Percentiles rank a stretch among this genome's conserved stretches.
These are phyloP conservation scores for Ambispora gerdemannii DNA, from an alignment of 192 early-diverging fungal genomes.

Conservation along the genomic window DNA sequence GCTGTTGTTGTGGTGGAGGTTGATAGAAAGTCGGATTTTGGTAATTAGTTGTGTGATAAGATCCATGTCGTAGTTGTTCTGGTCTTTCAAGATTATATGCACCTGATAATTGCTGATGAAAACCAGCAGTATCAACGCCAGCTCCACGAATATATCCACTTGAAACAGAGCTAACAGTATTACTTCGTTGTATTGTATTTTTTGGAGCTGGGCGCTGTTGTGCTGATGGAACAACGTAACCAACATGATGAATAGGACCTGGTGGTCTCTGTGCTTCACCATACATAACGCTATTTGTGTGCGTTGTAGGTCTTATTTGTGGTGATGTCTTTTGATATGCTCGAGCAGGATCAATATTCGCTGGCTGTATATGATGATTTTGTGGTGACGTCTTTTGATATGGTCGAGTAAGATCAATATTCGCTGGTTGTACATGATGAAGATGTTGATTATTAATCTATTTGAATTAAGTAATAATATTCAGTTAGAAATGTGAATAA, in stretches of 20 bases:
- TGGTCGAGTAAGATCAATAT: background rate
- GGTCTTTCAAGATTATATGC: background rate
- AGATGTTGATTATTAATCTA: no score
- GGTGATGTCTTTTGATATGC: background rate
- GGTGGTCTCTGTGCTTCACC: background rate
- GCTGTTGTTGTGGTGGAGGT: background rate
- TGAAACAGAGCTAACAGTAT: background rate
- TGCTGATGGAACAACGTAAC: background rate
- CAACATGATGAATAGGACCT: background rate
- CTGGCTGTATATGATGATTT: background rate
- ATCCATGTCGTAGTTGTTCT: background rate
- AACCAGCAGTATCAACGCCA: background rate
- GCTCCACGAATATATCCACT: background rate
- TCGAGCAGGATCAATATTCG: background rate
- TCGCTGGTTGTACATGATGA: no score
- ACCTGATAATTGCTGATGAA: background rate
- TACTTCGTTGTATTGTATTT: background rate
- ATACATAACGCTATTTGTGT: background rate
- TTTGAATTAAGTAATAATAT: no score
- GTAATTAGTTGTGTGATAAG: background rate
- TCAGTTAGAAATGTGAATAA: no score
- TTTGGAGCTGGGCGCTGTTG: background rate
- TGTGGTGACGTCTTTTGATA: background rate
- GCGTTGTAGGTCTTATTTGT: background rate
- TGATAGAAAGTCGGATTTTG: constrained; percentile 4